A percentile compares a stretch with the other conserved stretches of the same genome.
Conservation (phyloP, 2,329 filamentous ascomycete species). For the Rutstroemia sp. region DNA sequence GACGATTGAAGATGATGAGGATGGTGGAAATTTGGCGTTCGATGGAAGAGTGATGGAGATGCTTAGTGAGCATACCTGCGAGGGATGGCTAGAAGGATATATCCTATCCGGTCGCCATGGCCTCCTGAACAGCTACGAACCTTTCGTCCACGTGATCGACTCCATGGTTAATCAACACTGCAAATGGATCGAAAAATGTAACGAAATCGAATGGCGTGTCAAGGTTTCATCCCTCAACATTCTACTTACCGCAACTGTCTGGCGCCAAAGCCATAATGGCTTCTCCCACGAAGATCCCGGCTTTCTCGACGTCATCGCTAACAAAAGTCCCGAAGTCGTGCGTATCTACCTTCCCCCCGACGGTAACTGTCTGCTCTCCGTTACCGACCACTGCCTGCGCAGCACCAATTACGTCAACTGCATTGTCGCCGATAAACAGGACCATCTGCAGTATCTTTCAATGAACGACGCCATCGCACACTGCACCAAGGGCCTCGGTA, state of each 20-base stretch:
- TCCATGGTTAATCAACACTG: conserved; percentile 83
- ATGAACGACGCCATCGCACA: conserved; percentile 68
- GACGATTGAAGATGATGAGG: conserved; percentile 67
- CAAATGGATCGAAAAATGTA: conserved; percentile 77
- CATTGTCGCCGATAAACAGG: conserved; percentile 72
- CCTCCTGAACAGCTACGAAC: conserved; percentile 69
- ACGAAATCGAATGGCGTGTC: conserved; percentile 71
- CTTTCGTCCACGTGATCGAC: conserved; percentile 77
- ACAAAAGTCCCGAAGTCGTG: conserved; percentile 73
- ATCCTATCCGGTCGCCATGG: conserved; percentile 68
- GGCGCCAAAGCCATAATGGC: conserved; percentile 56
- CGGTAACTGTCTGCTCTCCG: conserved; percentile 68
- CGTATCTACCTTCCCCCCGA: conserved; percentile 77
- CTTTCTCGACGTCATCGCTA: conserved; percentile 71
- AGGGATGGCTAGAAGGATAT: conserved; percentile 78
- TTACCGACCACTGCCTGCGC: conserved; percentile 68
- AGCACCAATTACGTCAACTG: conserved; percentile 76
- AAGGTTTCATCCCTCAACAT: conserved; percentile 73
- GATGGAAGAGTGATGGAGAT: conserved; percentile 76
- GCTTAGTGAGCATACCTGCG: conserved; percentile 71
- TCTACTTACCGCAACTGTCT: conserved; percentile 69
- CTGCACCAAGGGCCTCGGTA: conserved; percentile 71
- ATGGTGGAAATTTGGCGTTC: conserved; percentile 65
- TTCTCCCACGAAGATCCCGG: conserved; percentile 78
- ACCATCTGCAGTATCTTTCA: conserved; percentile 67